Evolutionary conservation across 805 yeast species (phyloP).

Genomic region (Candida jianshihensis): DNA sequence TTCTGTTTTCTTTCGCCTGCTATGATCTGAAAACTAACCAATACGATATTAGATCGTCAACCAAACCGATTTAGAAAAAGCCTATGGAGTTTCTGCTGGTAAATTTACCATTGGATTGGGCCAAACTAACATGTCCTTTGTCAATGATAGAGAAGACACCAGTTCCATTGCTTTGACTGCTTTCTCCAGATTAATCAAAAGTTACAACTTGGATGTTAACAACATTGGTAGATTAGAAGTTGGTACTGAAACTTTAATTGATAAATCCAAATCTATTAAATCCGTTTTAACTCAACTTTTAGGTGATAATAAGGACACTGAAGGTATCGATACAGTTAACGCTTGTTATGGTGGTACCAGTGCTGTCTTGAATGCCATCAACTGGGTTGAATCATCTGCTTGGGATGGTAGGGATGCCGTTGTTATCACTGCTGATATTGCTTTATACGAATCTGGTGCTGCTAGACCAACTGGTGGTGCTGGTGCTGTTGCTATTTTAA

Average conservation of each 20-base stretch:
- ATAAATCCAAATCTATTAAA: constrained; percentile 95
- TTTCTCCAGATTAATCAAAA: constrained; percentile 63
- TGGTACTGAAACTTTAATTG: constrained; percentile 95
- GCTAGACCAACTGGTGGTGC: constrained; percentile 99
- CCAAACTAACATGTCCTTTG: constrained; percentile 96
- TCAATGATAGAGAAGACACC: constrained; percentile 95
- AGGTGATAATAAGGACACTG: constrained; percentile 82
- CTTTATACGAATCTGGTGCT: constrained; percentile 92
- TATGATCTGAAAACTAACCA: neutral
- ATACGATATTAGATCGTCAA: constrained; percentile 52
- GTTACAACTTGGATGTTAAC: constrained; percentile 76
- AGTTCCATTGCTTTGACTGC: constrained; percentile 94
- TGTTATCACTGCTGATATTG: constrained; percentile 97
- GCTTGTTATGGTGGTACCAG: constrained; percentile 99
- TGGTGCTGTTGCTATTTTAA: constrained; percentile 88
- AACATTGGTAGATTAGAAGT: constrained; percentile 92
- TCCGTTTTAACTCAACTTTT: constrained; percentile 92
- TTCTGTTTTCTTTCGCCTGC: neutral
- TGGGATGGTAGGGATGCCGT: constrained; percentile 99
- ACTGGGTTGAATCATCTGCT: constrained; percentile 92
- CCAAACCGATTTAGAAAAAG: constrained; percentile 81
- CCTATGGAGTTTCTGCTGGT: constrained; percentile 84
- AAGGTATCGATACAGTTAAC: constrained; percentile 92
- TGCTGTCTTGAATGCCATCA: constrained; percentile 86
- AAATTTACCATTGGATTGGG: constrained; percentile 98